A percentile compares a stretch with the other conserved stretches of the same genome.
These are phyloP conservation scores for Triangularia setosa DNA, from an alignment of 2,329 filamentous ascomycete genomes.

Conservation along the genomic window DNA sequence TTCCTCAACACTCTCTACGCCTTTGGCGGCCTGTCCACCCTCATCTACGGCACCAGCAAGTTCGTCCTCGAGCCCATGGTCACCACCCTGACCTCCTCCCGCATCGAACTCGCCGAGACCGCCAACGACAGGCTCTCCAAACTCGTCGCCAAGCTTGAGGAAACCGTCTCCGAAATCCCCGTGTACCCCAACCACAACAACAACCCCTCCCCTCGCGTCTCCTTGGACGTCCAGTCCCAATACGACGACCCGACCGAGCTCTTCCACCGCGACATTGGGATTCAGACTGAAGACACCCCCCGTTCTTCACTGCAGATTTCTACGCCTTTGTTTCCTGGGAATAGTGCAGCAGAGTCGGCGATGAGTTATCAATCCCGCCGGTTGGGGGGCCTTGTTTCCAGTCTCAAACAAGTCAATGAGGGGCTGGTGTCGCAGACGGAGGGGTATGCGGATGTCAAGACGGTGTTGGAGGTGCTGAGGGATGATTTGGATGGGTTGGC, in stretches of 20 bases:
- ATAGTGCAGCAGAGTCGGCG: slow-evolving; percentile 25
- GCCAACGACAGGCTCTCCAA: slow-evolving; percentile 43
- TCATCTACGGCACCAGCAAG: slow-evolving; percentile 67
- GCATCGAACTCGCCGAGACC: slow-evolving; percentile 49
- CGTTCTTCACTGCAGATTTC: slow-evolving; percentile 36
- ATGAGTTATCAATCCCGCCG: slow-evolving; percentile 40
- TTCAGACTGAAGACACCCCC: slow-evolving; percentile 61
- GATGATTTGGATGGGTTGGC: slow-evolving; percentile 64
- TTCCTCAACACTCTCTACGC: slow-evolving; percentile 58
- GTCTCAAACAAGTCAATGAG: slow-evolving; percentile 40
- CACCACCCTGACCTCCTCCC: slow-evolving; percentile 47
- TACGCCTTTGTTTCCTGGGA: slow-evolving; percentile 2
- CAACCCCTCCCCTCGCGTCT: slow-evolving; percentile 12
- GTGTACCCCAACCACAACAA: slow-evolving; percentile 19
- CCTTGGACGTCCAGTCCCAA: slow-evolving; percentile 40
- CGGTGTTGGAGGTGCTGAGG: slow-evolving; percentile 54
- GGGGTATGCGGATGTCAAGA: slow-evolving; percentile 48
- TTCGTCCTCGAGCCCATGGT: slow-evolving; percentile 64
- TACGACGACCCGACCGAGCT: slow-evolving; percentile 68
- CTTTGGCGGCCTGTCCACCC: slow-evolving; percentile 54
- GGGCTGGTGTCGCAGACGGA: slow-evolving; percentile 44
- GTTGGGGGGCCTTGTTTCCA: slow-evolving; percentile 42
- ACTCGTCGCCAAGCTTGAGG: slow-evolving; percentile 50
- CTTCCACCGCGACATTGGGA: slow-evolving; percentile 76
- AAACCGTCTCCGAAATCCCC: slow-evolving; percentile 59